These are phyloP conservation scores for Ophiostoma ulmi DNA, from an alignment of 2,329 filamentous ascomycete genomes.

Conservation along the genomic window DNA sequence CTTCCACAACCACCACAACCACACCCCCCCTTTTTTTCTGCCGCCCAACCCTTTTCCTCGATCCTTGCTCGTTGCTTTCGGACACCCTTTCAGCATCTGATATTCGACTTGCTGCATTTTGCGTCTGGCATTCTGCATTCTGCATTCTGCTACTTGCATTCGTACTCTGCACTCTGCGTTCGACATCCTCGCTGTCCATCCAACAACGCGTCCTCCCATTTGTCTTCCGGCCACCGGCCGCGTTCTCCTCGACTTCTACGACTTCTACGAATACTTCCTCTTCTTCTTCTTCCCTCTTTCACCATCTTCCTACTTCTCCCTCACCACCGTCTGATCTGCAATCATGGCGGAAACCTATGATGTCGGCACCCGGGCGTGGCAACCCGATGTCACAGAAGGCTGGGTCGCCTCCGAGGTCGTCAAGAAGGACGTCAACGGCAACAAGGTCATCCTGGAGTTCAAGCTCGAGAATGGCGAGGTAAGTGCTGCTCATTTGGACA, in stretches of 20 bases:
- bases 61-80: slow-evolving; percentile 5
- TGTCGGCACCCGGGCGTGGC: slow-evolving; percentile 95
- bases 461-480: slow-evolving; percentile 91
- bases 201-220: slow-evolving; percentile 13
- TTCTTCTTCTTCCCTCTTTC: slow-evolving; percentile 33
- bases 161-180: not conserved
- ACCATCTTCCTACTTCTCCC: slow-evolving; percentile 26
- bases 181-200: not conserved
- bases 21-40: slow-evolving; percentile 20
- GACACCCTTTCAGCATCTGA: not conserved
- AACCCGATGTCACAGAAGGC: slow-evolving; percentile 90
- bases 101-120: slow-evolving; percentile 2
- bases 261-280: slow-evolving; percentile 30
- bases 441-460: slow-evolving; percentile 85
- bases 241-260: slow-evolving; percentile 28
- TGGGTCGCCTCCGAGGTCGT: slow-evolving; percentile 95
- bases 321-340: slow-evolving; percentile 31
- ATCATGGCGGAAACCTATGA: slow-evolving; percentile 91
- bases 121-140: not conserved
- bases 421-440: slow-evolving; percentile 75
- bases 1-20: slow-evolving; percentile 11
- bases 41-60: slow-evolving; percentile 16
- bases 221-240: slow-evolving; percentile 27
- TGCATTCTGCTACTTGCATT: not conserved
- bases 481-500: slow-evolving; percentile 28